phyloP scores from a whole-genome alignment of 1,284 basidiomycete species.

The Ceratobasidium theobromae region DNA sequence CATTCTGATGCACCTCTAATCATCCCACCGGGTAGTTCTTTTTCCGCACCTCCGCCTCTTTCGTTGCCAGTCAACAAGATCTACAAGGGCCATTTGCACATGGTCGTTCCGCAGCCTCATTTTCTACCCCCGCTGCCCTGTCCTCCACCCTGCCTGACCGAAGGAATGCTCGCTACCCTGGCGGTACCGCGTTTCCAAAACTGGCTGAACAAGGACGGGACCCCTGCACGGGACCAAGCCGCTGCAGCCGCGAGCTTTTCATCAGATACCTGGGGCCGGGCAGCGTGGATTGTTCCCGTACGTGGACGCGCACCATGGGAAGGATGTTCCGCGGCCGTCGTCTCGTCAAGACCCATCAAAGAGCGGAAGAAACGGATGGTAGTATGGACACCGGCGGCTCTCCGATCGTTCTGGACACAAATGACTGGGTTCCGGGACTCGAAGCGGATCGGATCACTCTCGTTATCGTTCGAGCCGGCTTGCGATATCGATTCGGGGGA shows the following conservation, averaged over 20 bases:
- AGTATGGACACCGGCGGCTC: conserved; percentile 26
- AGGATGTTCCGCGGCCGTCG: conserved; percentile 26
- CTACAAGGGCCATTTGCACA: conserved; percentile 23
- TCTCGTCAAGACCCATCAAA: conserved; percentile 19
- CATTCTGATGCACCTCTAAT: conserved; percentile 14
- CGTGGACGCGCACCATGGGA: conserved; percentile 27
- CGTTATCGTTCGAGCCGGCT: conserved; percentile 20
- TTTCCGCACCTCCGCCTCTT: not conserved
- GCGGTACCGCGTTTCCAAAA: not conserved
- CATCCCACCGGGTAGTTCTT: conserved; percentile 1
- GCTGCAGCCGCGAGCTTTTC: not conserved
- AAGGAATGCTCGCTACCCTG: conserved; percentile 27
- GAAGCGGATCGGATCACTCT: conserved; percentile 20
- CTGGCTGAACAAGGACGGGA: conserved; percentile 19
- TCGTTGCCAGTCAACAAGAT: conserved; percentile 12
- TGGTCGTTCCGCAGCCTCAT: conserved; percentile 8
- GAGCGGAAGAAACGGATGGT: conserved; percentile 22
- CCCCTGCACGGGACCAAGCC: not conserved
- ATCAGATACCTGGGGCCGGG: conserved; percentile 19
- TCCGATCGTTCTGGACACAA: conserved; percentile 23
- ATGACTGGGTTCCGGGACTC: conserved; percentile 21
- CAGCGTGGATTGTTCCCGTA: conserved; percentile 28
- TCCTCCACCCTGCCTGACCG: conserved; percentile 14
- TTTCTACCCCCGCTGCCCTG: conserved; percentile 28
- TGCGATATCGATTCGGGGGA: not conserved